Base-by-base conservation (phyloP, 1,139 yeast species). In the Geotrichum reessii region DNA sequence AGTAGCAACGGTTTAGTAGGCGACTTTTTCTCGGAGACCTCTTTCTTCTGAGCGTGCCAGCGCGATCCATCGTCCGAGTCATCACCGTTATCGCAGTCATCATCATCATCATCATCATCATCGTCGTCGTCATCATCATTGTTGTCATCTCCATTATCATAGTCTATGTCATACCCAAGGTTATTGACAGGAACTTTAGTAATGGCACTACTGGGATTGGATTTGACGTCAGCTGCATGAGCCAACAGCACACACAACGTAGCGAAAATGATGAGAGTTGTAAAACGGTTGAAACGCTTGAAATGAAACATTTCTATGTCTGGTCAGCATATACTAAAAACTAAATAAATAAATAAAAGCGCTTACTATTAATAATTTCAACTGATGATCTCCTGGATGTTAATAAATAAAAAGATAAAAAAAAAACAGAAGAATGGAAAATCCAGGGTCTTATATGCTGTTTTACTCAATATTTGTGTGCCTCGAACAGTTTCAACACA, bases 81-180 rank as follows among this genome's bases (percentile, higher is more conserved):
- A 37, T 69, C 68, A 8, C 72, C 72, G 54, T 69, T 68, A 53
- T 68, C 71, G 52, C 72, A 67, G 25, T 63, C 68, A 24, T 67
- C 66, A 37, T 63, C 66, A 37, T 64, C 65, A 17, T 64, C 66
- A 8, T 61, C 63, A 8, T 63, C 61, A 14, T 65, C 64, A 33
- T 56, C 60, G n/a, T 62, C 61, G 8, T 62, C 62, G 25, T 61
- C 55, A 22, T 53, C 55, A 28, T 50, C 55, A 49, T 56, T 28
- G 6, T 47, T 47, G 3, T 57, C 62, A 25, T 50, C 59, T 52
- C 22, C 47, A 24, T 14, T 6, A 14, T 49, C 44, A 8, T 12
- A 44, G 24, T 14, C 37, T 24, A 17, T 50, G 11, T 33, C 42
- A 28, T 47, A 22, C 37, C 44, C 44, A 9, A 14, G 21, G n/a